Conservation (phyloP, 2,329 filamentous ascomycete species). For the Paecilomyces formosus region DNA sequence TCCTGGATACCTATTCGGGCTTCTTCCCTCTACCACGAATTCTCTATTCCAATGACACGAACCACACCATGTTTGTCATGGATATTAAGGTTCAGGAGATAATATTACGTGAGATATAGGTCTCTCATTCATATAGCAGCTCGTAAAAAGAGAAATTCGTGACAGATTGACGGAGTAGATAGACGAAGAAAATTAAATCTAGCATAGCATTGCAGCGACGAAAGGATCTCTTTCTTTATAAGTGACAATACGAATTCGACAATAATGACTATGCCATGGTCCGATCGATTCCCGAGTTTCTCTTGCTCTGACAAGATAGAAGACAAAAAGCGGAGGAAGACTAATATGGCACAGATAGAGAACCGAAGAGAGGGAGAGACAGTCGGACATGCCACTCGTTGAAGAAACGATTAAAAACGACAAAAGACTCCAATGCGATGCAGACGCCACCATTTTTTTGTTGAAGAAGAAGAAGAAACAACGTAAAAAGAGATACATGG, state of each 20-base stretch:
- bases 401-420: background rate
- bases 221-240: background rate
- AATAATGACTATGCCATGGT: background rate
- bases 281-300: background rate
- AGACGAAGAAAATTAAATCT: no score
- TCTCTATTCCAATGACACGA: no score
- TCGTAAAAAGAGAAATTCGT: no score
- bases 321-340: background rate
- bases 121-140: no score
- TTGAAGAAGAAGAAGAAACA: conserved; percentile 7
- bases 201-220: no score
- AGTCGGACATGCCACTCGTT: background rate
- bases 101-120: no score
- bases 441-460: background rate
- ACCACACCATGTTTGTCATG: no score
- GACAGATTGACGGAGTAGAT: no score
- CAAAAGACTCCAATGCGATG: background rate
- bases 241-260: background rate
- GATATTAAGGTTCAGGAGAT: no score
- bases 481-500: conserved; percentile 2
- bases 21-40: no score
- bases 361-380: background rate
- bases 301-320: background rate
- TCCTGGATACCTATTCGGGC: no score
- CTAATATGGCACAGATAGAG: background rate